phyloP scores from a whole-genome alignment of 495 filamentous ascomycete genomes.

The Xylaria flabelliformis region DNA sequence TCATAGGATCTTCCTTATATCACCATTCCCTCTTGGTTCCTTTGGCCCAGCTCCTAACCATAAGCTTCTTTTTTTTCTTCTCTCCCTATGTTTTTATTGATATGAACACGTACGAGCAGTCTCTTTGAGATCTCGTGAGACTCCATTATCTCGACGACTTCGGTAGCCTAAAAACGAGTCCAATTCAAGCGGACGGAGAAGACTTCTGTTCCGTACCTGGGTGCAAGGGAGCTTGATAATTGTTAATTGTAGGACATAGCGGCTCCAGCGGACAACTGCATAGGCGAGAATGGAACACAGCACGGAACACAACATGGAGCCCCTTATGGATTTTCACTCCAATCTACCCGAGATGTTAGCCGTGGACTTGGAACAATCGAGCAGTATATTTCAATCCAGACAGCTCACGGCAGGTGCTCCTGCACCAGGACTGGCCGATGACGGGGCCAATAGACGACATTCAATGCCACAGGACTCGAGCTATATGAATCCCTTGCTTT shows the following conservation, averaged over 20 bases:
- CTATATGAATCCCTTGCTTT: conserved; percentile 28
- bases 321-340: conserved; percentile 37
- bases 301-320: conserved; percentile 28
- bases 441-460: conserved; percentile 32
- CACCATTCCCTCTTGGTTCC: conserved; percentile 11
- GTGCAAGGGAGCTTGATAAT: conserved; percentile 2
- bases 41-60: not conserved
- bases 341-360: conserved; percentile 55
- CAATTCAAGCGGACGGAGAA: conserved; percentile 1
- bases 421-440: conserved; percentile 36
- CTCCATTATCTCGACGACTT: not conserved
- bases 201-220: not conserved
- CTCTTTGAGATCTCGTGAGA: not conserved
- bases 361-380: conserved; percentile 48
- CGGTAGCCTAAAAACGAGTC: not conserved
- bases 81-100: not conserved
- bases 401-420: conserved; percentile 52
- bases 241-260: conserved; percentile 9
- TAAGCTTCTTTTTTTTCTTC: not conserved
- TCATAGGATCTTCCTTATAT: conserved; percentile 19
- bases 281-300: conserved; percentile 28
- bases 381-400: conserved; percentile 46
- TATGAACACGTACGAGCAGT: conserved; percentile 1
- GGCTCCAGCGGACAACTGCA: not conserved
- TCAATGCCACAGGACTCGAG: conserved; percentile 34